Evolutionary conservation across 2,329 filamentous ascomycete genomes (phyloP), one percentile per base, ranked within the genome.

Genomic region (Colletotrichum sidae): DNA sequence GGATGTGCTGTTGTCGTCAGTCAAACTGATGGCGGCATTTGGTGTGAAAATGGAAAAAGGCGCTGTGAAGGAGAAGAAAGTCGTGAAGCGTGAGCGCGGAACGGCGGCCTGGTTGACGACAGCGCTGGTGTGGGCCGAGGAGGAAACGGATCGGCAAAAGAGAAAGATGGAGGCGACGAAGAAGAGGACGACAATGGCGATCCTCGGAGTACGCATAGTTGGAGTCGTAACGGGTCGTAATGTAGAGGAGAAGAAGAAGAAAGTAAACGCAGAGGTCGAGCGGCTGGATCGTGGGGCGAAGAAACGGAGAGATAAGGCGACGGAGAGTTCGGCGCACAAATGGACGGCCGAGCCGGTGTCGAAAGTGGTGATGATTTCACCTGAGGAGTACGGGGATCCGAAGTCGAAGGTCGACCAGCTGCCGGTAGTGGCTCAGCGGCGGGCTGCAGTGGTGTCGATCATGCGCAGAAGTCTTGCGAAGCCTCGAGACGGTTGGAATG

Each of bases 1-100:
- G 71, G 96, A 97, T 11, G 96, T 99, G 70, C 93, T 97, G 78
- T 99, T 99, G 79, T 99, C 96, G 78, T 98, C 94, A 73, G 94
- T 97, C 67, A 99, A 86, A 77, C 93, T 97, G 76, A 99, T 97
- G 72, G 96, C 92, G 52, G 96, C 96, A 69, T 96, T 97, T 4
- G 94, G 94, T 5, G 95, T 94, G 76, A 99, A 99, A 25, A 99
- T 88, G 17, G 93, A 94, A 69, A 94, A 92, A 1, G 94, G 90
- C 6, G 89, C 84, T 65, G 88, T 89, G 77, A 92, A 92, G 69
- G 90, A 90, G 78, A 92, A 88, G 69, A 92, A 81, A 44, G 85
- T 82, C 61, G 80, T 80, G 52, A 90, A 76, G 60, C 84, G 79
- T 39, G 83, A 80, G 65, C 78, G 78, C 53, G 74, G 53, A 12